A percentile compares a stretch with the other conserved stretches of the same genome.
phyloP scores from a whole-genome alignment of 495 filamentous ascomycete genomes.

The Penicillium manginii region DNA sequence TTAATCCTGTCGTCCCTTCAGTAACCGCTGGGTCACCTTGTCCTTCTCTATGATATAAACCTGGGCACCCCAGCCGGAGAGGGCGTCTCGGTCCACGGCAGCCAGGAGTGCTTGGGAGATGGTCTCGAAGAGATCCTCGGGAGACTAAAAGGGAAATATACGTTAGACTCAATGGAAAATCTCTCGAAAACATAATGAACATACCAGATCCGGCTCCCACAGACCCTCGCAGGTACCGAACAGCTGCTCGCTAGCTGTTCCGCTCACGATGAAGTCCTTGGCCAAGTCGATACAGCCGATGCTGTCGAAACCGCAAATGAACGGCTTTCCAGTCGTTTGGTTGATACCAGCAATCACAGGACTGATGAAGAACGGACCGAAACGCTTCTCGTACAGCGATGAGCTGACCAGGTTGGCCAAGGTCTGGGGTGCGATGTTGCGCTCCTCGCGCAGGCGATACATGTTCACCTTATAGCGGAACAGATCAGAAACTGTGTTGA shows the following conservation, averaged over 20 bases:
- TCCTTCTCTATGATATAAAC: constrained; percentile 99
- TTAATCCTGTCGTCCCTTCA: constrained; percentile 86
- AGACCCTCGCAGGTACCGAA: constrained; percentile 98
- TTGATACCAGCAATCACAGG: constrained; percentile 95
- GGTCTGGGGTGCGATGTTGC: constrained; percentile 89
- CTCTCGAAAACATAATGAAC: constrained; percentile 28
- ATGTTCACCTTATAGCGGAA: constrained; percentile 99
- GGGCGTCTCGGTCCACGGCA: constrained; percentile 92
- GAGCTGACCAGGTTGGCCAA: constrained; percentile 94
- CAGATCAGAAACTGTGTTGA: constrained; percentile 91
- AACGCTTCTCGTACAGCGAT: constrained; percentile 89
- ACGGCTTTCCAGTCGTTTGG: constrained; percentile 86
- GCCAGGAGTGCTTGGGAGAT: constrained; percentile 96
- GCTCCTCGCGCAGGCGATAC: constrained; percentile 98
- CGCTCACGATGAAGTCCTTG: constrained; percentile 98
- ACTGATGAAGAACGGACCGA: constrained; percentile 93
- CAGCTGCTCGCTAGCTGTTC: constrained; percentile 93
- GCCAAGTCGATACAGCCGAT: constrained; percentile 99
- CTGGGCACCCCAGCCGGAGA: constrained; percentile 97
- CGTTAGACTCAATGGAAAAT: constrained; percentile 26
- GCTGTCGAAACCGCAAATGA: constrained; percentile 98
- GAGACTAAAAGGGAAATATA: constrained; percentile 55
- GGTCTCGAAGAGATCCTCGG: constrained; percentile 97
- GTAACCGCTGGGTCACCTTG: constrained; percentile 96
- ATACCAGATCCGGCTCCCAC: constrained; percentile 95